Evolutionary conservation across 2,329 filamentous ascomycete species (phyloP).

Genomic region (Tolypocladium ophioglossoides): DNA sequence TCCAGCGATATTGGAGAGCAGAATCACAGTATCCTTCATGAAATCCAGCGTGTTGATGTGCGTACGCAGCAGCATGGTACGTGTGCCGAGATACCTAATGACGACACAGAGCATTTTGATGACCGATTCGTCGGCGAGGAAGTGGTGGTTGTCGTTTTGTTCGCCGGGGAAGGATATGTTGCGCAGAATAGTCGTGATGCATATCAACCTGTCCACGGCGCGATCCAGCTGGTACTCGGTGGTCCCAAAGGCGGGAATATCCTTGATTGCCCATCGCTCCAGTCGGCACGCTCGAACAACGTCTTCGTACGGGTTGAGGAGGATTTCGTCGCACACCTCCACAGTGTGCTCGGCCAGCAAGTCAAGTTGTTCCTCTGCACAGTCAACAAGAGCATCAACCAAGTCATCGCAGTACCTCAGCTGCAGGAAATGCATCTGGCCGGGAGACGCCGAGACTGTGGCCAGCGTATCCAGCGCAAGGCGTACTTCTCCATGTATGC

Average conservation of each 20-base stretch:
- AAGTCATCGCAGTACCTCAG: conserved; percentile 76
- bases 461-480: conserved; percentile 78
- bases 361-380: conserved; percentile 80
- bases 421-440: conserved; percentile 53
- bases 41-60: conserved; percentile 85
- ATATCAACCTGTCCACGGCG: conserved; percentile 77
- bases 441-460: conserved; percentile 51
- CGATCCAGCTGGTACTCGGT: conserved; percentile 73
- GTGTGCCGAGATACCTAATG: conserved; percentile 79
- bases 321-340: conserved; percentile 78
- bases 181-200: conserved; percentile 82
- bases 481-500: conserved; percentile 81
- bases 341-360: conserved; percentile 72
- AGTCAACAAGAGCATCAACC: conserved; percentile 79
- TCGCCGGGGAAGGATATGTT: conserved; percentile 76
- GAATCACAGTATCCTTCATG: conserved; percentile 88
- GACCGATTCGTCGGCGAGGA: conserved; percentile 66
- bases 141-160: conserved; percentile 52
- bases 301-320: conserved; percentile 79
- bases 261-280: conserved; percentile 63
- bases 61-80: conserved; percentile 74
- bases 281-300: conserved; percentile 66
- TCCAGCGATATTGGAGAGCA: conserved; percentile 80
- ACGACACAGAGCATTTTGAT: conserved; percentile 76
- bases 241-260: conserved; percentile 64